phyloP scores from a whole-genome alignment of 2,329 filamentous ascomycete genomes.

The Zymoseptoria ardabiliae region DNA sequence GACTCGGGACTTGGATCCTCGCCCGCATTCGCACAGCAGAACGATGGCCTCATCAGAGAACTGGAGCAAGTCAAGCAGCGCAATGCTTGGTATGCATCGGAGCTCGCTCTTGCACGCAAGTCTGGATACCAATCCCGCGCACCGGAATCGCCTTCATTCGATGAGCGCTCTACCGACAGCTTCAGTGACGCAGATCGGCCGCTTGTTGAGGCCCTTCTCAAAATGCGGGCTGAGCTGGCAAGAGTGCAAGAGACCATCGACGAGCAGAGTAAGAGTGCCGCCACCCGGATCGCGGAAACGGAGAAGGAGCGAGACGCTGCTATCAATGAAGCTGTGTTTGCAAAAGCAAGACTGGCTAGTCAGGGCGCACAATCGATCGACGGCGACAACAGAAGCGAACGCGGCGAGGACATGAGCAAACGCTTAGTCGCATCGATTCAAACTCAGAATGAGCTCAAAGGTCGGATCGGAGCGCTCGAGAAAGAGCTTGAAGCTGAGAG shows the following conservation, averaged over 20 bases:
- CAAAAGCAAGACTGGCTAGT: slow-evolving; percentile 84
- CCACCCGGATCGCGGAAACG: slow-evolving; percentile 83
- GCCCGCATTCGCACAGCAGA: slow-evolving; percentile 56
- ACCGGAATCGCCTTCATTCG: slow-evolving; percentile 54
- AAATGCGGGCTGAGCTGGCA: slow-evolving; percentile 81
- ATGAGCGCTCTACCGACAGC: slow-evolving; percentile 66
- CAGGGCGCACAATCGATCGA: slow-evolving; percentile 53
- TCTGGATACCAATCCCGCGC: slow-evolving; percentile 72
- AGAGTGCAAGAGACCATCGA: slow-evolving; percentile 89
- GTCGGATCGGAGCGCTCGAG: slow-evolving; percentile 61
- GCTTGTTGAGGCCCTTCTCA: slow-evolving; percentile 81
- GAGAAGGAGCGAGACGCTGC: slow-evolving; percentile 91
- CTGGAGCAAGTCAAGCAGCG: slow-evolving; percentile 75
- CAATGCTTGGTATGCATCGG: slow-evolving; percentile 96
- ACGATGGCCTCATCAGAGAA: slow-evolving; percentile 74
- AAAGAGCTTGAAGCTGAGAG: slow-evolving; percentile 74
- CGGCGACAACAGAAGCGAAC: slow-evolving; percentile 48
- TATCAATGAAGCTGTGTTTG: slow-evolving; percentile 90
- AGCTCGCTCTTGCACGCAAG: slow-evolving; percentile 84
- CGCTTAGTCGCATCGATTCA: slow-evolving; percentile 77
- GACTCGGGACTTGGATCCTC: slow-evolving; percentile 54
- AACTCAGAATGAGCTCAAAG: slow-evolving; percentile 71
- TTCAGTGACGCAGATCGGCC: slow-evolving; percentile 91
- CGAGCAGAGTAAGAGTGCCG: slow-evolving; percentile 75
- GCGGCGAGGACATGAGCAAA: slow-evolving; percentile 66